Conservation (phyloP, 192 early-diverging fungal genomes). For the Umbelopsis vinacea region DNA sequence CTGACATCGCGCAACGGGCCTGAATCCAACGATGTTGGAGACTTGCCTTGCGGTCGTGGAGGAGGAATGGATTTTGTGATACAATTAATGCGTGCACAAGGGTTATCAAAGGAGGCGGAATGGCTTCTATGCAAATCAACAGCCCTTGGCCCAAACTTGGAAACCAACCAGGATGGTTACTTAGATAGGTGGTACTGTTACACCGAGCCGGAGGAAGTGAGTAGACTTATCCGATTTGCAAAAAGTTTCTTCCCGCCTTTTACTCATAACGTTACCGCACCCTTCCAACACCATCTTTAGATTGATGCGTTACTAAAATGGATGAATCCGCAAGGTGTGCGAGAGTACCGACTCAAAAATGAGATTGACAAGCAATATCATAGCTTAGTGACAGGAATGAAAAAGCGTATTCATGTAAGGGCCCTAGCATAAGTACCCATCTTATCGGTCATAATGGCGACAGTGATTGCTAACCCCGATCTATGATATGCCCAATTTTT, state of each 20-base stretch:
- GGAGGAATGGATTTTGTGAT: conserved; percentile 29
- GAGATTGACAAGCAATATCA: conserved; percentile 60
- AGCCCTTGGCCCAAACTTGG: not conserved
- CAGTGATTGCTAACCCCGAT: conserved; percentile 14
- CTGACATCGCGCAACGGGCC: conserved; percentile 45
- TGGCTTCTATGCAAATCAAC: conserved; percentile 18
- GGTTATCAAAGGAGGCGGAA: conserved; percentile 27
- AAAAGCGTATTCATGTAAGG: conserved; percentile 54
- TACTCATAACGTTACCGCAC: conserved; percentile 56
- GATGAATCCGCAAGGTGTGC: conserved; percentile 78
- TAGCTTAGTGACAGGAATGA: conserved; percentile 55
- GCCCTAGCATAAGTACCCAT: not conserved
- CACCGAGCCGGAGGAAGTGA: conserved; percentile 41
- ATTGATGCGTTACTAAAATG: conserved; percentile 71
- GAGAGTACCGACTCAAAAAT: conserved; percentile 67
- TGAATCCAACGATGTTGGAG: conserved; percentile 32
- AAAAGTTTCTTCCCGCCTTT: not conserved
- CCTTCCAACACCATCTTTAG: conserved; percentile 42
- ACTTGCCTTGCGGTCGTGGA: conserved; percentile 38
- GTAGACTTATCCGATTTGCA: conserved; percentile 4
- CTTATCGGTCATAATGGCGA: not conserved
- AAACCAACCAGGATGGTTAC: not conserved
- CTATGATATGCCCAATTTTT: conserved; percentile 13
- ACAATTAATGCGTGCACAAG: conserved; percentile 32
- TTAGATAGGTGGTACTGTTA: conserved; percentile 36